Evolutionary conservation across 192 early-diverging fungal species (phyloP), one percentile per base, ranked within the genome.

Genomic region (Spizellomyces sp.): DNA sequence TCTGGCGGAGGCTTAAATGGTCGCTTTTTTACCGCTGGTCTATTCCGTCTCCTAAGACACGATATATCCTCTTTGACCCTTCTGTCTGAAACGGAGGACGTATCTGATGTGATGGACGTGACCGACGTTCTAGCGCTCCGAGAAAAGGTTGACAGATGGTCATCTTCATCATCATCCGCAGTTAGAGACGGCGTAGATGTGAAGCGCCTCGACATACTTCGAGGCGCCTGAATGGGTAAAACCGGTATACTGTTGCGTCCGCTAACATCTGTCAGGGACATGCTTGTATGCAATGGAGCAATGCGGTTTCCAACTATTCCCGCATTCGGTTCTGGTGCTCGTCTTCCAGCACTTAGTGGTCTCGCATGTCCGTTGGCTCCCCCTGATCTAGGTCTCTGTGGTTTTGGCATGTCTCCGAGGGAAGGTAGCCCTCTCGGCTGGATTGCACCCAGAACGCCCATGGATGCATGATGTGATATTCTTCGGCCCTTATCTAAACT

Each of bases 21-120:
- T 22, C 65, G 27, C 59, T 77, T 77, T 22, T 64, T 58, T 7
- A 66, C 57, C 5, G 14, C 48, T 64, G 52, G 2, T 52, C 0
- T 43, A 14, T 46, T 77, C 62, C 42, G 45, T 21, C 22, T 27
- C 62, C 43, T 36, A 9, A 44, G 15, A 69, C 64, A n/a, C n/a
- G n/a, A n/a, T n/a, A n/a, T n/a, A n/a, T n/a, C n/a, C n/a, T n/a
- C n/a, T n/a, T n/a, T n/a, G n/a, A n/a, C n/a, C n/a, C n/a, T n/a
- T n/a, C 8, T 46, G 41, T 42, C 63, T 7, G 68, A 76, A 10
- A 56, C 45, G 27, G 48, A 54, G 2, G n/a, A n/a, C n/a, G n/a
- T n/a, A n/a, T n/a, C n/a, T n/a, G 75, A 76, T 9, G 68, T 58
- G 15, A 65, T 9, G 9, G 60, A 64, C 17, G 50, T 45, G 5